Conservation (phyloP, 139 green algal species). For the Penium margaritaceum region DNA sequence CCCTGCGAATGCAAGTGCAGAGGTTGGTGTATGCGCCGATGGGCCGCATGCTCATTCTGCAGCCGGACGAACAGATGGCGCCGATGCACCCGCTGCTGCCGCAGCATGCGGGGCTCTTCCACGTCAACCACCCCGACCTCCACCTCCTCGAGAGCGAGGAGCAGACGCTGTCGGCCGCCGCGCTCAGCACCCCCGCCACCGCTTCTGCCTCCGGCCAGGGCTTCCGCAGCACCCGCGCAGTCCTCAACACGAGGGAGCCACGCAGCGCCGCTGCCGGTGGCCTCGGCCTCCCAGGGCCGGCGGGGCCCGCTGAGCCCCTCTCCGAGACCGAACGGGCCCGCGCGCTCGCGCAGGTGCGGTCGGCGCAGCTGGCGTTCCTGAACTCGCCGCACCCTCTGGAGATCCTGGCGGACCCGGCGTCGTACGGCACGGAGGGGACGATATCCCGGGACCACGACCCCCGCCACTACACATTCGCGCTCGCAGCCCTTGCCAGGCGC, state of each 20-base stretch:
- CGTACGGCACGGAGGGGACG: slow-evolving; percentile 72
- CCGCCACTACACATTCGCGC: slow-evolving; percentile 70
- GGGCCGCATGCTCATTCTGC: slow-evolving; percentile 76
- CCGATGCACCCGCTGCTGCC: slow-evolving; percentile 76
- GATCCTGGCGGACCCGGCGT: slow-evolving; percentile 70
- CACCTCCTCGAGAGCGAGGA: no score
- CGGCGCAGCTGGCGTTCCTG: slow-evolving; percentile 55
- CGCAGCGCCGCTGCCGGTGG: background rate
- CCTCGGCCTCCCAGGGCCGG: background rate
- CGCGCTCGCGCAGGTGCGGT: slow-evolving; percentile 33
- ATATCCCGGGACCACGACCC: slow-evolving; percentile 95
- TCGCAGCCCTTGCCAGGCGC: slow-evolving; percentile 19
- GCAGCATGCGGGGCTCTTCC: slow-evolving; percentile 60
- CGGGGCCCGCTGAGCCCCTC: background rate
- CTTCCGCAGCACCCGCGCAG: background rate
- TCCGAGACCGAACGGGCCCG: no score
- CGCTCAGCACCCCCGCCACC: slow-evolving; percentile 30
- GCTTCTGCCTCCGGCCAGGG: slow-evolving; percentile 11
- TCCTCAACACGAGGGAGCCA: background rate
- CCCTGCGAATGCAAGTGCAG: slow-evolving; percentile 23
- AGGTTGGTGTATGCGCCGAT: slow-evolving; percentile 80
- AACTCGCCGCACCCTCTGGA: slow-evolving; percentile 89
- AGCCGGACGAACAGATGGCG: slow-evolving; percentile 59
- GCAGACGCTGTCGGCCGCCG: no score
- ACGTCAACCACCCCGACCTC: slow-evolving; percentile 45